Base-by-base conservation (phyloP, 176 grass and related monocot genomes). In the Aegilops speltoides region DNA sequence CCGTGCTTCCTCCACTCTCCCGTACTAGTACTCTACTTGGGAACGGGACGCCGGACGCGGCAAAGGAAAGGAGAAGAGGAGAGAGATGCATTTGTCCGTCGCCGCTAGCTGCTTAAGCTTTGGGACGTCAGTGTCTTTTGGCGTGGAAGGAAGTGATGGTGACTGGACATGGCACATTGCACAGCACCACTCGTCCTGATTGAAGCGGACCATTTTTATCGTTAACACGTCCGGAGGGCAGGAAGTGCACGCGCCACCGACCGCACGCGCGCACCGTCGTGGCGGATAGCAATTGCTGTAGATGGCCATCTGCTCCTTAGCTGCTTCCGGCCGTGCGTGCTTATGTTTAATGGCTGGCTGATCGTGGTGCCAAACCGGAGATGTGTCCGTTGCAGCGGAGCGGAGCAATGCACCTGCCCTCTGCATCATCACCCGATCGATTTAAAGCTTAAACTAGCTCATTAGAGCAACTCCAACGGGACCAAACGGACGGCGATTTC, bases 241-340 rank as follows among this genome's bases (percentile, higher is more conserved):
- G 22, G 88, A 86, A 19, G 63, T 15, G 72, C 52, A 82, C 88
- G 79, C 72, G 64, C 83, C 79, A 90, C 63, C 84, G 79, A 82
- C 64, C 79, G 72, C 8, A 17, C 84, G 72, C 8, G 12, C 84
- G 83, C 84, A 64, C 64, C 32, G 48, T 64, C 66, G 41, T 22
- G 24, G 6, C 37, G 15, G 73, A 71, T 37, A 46, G 52, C 37
- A 17, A 83, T 59, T 13, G 73, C 14, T 78, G 29, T 71, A 60
- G 73, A 74, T 19, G 45, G 69, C 10, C 69, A 64, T 43, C 67
- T 46, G 7, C 9, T 45, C 9, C 34, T 82, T 2, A 20, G 4
- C 23, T 8, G 19, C 28, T 10, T n/a, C 8, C 16, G 72, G 72
- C 72, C 72, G 72, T 75, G 41, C 41, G 72, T 71, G 16, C 15